Base-by-base conservation (phyloP, 2,329 filamentous ascomycete genomes). In the Thelonectria olida region DNA sequence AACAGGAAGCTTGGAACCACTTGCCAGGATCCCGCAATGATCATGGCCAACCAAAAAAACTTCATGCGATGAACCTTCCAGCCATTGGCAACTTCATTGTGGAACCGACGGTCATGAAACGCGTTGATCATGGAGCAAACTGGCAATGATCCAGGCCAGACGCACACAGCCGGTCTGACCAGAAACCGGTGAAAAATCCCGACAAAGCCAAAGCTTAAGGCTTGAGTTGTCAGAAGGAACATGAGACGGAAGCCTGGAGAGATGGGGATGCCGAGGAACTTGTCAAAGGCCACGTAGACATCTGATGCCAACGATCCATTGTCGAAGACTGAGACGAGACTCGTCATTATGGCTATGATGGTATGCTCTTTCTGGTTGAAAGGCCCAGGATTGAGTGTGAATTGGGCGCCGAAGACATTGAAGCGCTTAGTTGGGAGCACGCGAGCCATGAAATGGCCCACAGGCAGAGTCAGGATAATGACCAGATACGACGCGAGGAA, bases 121-220 rank as follows among this genome's bases (percentile, higher is more conserved):
- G 50, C 52, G 19, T 63, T 56, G 27, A 63, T 59, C 51, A 63
- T 52, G 13, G 60, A 55, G 3, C 50, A 55, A 7, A 41, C 56
- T 15, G 55, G 54, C 13, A 63, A 28, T 5, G 49, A 36, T 1
- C 44, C 48, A 4, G 61, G 61, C 49, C 49, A 63, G 27, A 63
- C 50, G 9, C 50, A 53, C 17, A 36, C 34, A 5, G 57, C 49
- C 10, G 61, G 61, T 12, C 41, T 39, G 22, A 63, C 74, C 17
- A 84, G 76, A 74, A 78, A 83, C 19, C 76, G 75, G 20, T 79
- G 74, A 20, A 76, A 74, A 56, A 84, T 68, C 8, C 81, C 81
- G 3, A 82, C 82, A 23, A 84, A 72, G 10, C 82, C 81, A 49
- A 83, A 83, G 2, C 83, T 82, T 63, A 83, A 77, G 25, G 80